Conservation (phyloP, 805 yeast species). For the Torulaspora microellipsoides region DNA sequence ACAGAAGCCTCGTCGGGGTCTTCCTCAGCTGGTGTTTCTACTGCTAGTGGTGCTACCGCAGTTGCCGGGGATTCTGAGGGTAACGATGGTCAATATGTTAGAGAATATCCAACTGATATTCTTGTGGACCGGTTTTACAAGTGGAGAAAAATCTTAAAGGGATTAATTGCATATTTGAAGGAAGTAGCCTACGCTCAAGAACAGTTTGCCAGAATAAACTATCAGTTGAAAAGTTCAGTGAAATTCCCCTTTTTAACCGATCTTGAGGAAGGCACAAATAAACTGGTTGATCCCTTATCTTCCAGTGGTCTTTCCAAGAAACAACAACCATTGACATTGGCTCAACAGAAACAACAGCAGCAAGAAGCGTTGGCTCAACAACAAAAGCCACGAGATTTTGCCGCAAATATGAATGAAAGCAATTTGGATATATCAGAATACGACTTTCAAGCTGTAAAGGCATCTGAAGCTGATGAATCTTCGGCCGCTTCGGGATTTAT, state of each 20-base stretch:
- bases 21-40: background rate
- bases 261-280: conserved; percentile 31
- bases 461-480: conserved; percentile 14
- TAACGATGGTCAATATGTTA: conserved; percentile 24
- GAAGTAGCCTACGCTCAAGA: conserved; percentile 79
- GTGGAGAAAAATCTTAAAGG: conserved; percentile 74
- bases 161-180: conserved; percentile 62
- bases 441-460: conserved; percentile 9
- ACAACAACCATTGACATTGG: conserved; percentile 25
- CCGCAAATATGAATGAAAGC: conserved; percentile 2
- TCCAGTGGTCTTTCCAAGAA: conserved; percentile 38
- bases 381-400: conserved; percentile 3
- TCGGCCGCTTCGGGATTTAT: conserved; percentile 47
- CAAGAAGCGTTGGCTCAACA: conserved; percentile 7
- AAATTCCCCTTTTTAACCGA: conserved; percentile 37
- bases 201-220: conserved; percentile 63
- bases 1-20: conserved; percentile 7
- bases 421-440: conserved; percentile 4
- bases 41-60: background rate
- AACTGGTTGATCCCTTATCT: conserved; percentile 47
- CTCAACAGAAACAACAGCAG: conserved; percentile 18
- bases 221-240: conserved; percentile 67
- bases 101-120: conserved; percentile 67
- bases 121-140: conserved; percentile 73
- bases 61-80: conserved; percentile 14